phyloP scores from a whole-genome alignment of 2,329 filamentous ascomycete genomes.

The Colletotrichum camelliae region DNA sequence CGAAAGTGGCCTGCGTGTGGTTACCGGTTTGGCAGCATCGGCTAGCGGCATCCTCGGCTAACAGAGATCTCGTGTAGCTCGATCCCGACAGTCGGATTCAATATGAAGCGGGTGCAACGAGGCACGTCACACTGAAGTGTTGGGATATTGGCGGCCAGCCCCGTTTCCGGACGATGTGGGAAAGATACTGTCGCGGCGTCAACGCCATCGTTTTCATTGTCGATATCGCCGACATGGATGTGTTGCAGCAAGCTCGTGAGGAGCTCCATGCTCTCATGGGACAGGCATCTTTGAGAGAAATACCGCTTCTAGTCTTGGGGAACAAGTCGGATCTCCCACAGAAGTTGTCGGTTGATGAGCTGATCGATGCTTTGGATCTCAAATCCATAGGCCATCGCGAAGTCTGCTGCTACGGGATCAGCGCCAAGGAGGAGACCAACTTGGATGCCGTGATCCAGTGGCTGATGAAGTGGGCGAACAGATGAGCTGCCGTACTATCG shows the following conservation, averaged over 20 bases:
- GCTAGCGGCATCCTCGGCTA: conserved; percentile 18
- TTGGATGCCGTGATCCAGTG: conserved; percentile 96
- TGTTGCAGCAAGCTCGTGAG: conserved; percentile 85
- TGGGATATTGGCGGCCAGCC: conserved; percentile 99
- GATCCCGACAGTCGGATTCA: conserved; percentile 98
- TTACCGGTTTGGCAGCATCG: background rate
- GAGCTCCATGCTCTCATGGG: conserved; percentile 90
- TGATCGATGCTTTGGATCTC: conserved; percentile 91
- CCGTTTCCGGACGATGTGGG: conserved; percentile 98
- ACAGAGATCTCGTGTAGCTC: conserved; percentile 67
- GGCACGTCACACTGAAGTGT: conserved; percentile 97
- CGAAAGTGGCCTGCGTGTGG: background rate
- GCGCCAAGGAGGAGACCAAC: conserved; percentile 98
- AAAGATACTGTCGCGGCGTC: conserved; percentile 95
- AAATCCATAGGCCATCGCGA: conserved; percentile 90
- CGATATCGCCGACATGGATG: conserved; percentile 85
- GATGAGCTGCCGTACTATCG: conserved; percentile 49
- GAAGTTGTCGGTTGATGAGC: conserved; percentile 89
- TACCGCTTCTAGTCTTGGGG: conserved; percentile 90
- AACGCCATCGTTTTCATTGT: conserved; percentile 99
- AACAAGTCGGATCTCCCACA: conserved; percentile 97
- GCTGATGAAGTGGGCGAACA: conserved; percentile 87
- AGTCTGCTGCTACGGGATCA: conserved; percentile 98
- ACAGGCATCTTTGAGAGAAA: conserved; percentile 84
- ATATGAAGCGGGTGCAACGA: conserved; percentile 97